Evolutionary conservation across 352 stramenopile genomes (phyloP), one percentile per base, ranked within the genome.

Genomic region (Phytophthora tubulina): DNA sequence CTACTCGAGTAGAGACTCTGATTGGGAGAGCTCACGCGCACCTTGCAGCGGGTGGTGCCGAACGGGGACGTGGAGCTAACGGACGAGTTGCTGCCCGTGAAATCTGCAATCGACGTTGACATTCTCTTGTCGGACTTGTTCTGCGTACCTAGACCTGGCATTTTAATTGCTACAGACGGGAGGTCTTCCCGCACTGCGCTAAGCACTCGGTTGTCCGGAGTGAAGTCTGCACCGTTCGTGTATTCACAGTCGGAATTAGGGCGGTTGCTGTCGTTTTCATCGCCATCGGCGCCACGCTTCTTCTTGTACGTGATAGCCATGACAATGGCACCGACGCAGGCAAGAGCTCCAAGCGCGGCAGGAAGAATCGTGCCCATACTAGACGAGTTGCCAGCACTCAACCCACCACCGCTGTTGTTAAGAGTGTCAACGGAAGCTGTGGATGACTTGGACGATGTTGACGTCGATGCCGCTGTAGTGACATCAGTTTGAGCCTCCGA

Each of bases 251-350:
- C 73, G 11, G 60, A 69, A n/a, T 46, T 67, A 5, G 30, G 45
- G 21, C 52, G 48, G 13, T 49, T 54, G 21, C 51, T 35, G n/a
- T 66, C 60, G 7, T 42, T 41, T 21, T 44, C 46, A 21, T 42
- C 49, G 21, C 33, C 35, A 21, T 55, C 59, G 0, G 39, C 21
- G 36, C 56, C 57, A 17, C 36, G 54, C 63, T 69, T 81, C 44
- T 65, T 80, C 71, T 89, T 87, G 75, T 83, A 81, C 41, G 76
- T 76, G 30, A 89, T 75, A 11, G 73, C 73, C 17, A 77, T 68
- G 15, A 84, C 68, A 39, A 89, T 31, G 1, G 67, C 75, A 14
- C 75, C 79, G 4, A 81, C 75, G 56, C 76, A 80, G 15, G 67
- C 81, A 4, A 89, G 65, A 8, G 69, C 66, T 27, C 72, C 81